Conservation (phyloP, 164 flowering plant species). For the Sedum album region DNA sequence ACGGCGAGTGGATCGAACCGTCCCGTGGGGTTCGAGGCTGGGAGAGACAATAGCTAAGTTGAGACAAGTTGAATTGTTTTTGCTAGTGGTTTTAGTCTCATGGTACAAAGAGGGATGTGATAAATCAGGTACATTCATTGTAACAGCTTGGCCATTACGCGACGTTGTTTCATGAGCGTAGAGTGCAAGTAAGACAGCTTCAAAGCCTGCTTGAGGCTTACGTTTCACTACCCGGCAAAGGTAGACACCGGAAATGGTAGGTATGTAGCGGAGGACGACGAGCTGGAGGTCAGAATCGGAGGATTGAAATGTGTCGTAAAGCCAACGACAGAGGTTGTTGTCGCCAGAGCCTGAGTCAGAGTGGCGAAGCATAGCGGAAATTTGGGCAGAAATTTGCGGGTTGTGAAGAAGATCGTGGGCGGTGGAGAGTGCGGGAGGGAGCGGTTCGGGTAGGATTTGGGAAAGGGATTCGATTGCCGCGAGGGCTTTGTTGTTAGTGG, state of each 20-base stretch:
- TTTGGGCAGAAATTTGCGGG: constrained; percentile 28
- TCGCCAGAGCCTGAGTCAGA: constrained; percentile 74
- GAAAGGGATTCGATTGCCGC: constrained; percentile 41
- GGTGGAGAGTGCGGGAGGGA: constrained; percentile 34
- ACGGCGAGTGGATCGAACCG: constrained; percentile 59
- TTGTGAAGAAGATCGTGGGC: constrained; percentile 48
- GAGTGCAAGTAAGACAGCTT: constrained; percentile 69
- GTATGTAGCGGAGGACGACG: constrained; percentile 63
- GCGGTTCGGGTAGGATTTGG: constrained; percentile 33
- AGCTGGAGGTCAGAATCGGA: constrained; percentile 58
- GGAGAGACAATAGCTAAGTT: constrained; percentile 63
- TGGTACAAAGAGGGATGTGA: constrained; percentile 72
- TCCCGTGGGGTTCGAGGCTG: constrained; percentile 67
- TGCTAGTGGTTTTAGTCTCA: constrained; percentile 25
- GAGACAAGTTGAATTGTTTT: constrained; percentile 33
- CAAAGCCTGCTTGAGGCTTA: constrained; percentile 68
- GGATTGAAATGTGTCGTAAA: constrained; percentile 88
- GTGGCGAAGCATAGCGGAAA: constrained; percentile 50
- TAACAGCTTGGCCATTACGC: constrained; percentile 47
- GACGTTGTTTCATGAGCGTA: constrained; percentile 61
- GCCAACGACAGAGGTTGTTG: constrained; percentile 85
- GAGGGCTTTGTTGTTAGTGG: constrained; percentile 21
- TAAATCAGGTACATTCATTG: constrained; percentile 57
- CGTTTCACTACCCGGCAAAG: constrained; percentile 51
- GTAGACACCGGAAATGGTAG: constrained; percentile 60